Evolutionary conservation across 2,329 filamentous ascomycete genomes (phyloP).

Genomic region (Fusarium sarcochroum): DNA sequence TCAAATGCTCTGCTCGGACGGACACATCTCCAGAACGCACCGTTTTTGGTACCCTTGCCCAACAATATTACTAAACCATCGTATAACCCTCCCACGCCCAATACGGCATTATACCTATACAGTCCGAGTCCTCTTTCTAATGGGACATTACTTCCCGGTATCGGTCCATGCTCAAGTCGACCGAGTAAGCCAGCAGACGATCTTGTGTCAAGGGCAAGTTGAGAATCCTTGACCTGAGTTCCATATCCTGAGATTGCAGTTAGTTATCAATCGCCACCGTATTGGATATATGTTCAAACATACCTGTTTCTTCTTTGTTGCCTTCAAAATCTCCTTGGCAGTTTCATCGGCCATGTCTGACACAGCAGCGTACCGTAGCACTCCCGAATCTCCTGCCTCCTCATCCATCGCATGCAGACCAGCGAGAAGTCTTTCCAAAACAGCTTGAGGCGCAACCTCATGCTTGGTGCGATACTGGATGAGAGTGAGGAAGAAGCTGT

Average conservation of each 20-base stretch:
- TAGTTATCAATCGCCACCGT: slow-evolving; percentile 24
- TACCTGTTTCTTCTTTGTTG: slow-evolving; percentile 70
- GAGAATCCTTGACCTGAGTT: slow-evolving; percentile 62
- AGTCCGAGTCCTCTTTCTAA: slow-evolving; percentile 38
- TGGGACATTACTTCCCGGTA: slow-evolving; percentile 74
- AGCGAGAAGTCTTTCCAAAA: slow-evolving; percentile 70
- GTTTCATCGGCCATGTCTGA: slow-evolving; percentile 85
- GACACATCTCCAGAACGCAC: slow-evolving; percentile 14
- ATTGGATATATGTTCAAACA: slow-evolving; percentile 46
- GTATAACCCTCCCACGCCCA: slow-evolving; percentile 24
- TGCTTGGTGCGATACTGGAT: slow-evolving; percentile 60
- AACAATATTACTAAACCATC: slow-evolving; percentile 39
- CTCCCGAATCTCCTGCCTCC: slow-evolving; percentile 59
- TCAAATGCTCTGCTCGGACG: slow-evolving; percentile 13
- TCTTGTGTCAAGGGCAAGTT: slow-evolving; percentile 79
- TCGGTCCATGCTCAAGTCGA: slow-evolving; percentile 77
- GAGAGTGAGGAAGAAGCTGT: slow-evolving; percentile 72
- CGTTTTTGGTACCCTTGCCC: slow-evolving; percentile 16
- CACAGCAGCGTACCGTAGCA: slow-evolving; percentile 76
- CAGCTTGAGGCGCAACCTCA: slow-evolving; percentile 57
- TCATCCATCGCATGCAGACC: slow-evolving; percentile 70
- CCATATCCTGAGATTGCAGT: slow-evolving; percentile 51
- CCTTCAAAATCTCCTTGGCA: slow-evolving; percentile 73
- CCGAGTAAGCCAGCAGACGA: slow-evolving; percentile 77
- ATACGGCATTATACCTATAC: slow-evolving; percentile 26